phyloP scores from a whole-genome alignment of 495 filamentous ascomycete species.

The Melanomma pulvis-pyrius region DNA sequence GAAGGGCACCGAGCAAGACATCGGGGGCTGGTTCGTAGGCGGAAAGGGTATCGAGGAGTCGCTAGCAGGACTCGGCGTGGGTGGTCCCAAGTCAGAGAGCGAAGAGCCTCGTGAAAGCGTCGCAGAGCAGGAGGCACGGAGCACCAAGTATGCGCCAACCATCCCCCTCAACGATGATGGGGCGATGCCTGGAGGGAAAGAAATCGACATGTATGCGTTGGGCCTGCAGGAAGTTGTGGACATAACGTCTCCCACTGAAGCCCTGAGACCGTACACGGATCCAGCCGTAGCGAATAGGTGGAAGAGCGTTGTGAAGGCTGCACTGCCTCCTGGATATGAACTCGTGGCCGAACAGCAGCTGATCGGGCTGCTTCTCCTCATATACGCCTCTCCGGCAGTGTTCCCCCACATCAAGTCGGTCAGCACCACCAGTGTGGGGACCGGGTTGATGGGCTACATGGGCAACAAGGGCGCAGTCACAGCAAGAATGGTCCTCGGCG shows the following conservation, averaged over 20 bases:
- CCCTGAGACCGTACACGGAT: slow-evolving; percentile 73
- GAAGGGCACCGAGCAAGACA: slow-evolving; percentile 79
- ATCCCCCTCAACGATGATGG: slow-evolving; percentile 46
- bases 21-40: slow-evolving; percentile 82
- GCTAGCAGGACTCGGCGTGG: slow-evolving; percentile 56
- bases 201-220: slow-evolving; percentile 85
- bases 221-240: slow-evolving; percentile 93
- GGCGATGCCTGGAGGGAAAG: slow-evolving; percentile 53
- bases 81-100: slow-evolving; percentile 12
- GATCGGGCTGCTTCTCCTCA: slow-evolving; percentile 79
- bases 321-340: slow-evolving; percentile 75
- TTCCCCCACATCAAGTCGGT: slow-evolving; percentile 72
- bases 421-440: slow-evolving; percentile 77
- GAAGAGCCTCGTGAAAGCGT: slow-evolving; percentile 46
- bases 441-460: slow-evolving; percentile 86
- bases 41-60: slow-evolving; percentile 68
- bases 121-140: slow-evolving; percentile 49
- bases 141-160: slow-evolving; percentile 43
- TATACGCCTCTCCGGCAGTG: slow-evolving; percentile 80
- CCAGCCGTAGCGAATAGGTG: slow-evolving; percentile 69
- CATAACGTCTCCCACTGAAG: slow-evolving; percentile 68
- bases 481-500: slow-evolving; percentile 81
- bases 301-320: slow-evolving; percentile 71
- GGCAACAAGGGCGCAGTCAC: slow-evolving; percentile 94
- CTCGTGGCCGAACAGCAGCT: slow-evolving; percentile 81